Evolutionary conservation across 768 basidiomycete genomes (phyloP).

Genomic region (Naganishia antarctica): DNA sequence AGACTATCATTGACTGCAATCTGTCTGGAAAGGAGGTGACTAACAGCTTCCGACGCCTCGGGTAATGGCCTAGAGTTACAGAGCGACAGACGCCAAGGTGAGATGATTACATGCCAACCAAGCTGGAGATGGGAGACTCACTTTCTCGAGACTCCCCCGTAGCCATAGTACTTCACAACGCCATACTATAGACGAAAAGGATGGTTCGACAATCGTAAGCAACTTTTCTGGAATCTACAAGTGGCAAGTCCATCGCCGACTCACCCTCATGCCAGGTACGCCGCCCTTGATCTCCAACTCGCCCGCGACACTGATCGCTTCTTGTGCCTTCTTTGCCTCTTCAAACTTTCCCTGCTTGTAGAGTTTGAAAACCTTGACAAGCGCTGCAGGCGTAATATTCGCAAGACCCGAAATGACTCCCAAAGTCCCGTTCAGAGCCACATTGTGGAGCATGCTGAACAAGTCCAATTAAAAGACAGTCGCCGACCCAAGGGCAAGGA

Average conservation of each 20-base stretch:
- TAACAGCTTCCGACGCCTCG: conserved; percentile 26
- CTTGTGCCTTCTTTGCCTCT: conserved; percentile 31
- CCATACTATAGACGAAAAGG: conserved; percentile 21
- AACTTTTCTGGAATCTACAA: too few species aligned
- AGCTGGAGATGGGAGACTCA: conserved; percentile 28
- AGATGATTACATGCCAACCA: too few species aligned
- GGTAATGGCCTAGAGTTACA: conserved; percentile 31
- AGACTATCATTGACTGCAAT: too few species aligned
- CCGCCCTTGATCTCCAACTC: conserved; percentile 31
- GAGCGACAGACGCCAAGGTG: neutral
- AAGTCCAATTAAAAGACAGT: neutral
- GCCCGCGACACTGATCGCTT: conserved; percentile 30
- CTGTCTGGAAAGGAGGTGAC: neutral
- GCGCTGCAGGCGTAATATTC: conserved; percentile 34
- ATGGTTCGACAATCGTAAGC: too few species aligned
- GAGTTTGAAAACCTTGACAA: conserved; percentile 30
- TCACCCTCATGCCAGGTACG: conserved; percentile 35
- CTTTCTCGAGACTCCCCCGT: conserved; percentile 26
- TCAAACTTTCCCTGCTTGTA: conserved; percentile 28
- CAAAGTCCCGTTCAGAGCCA: conserved; percentile 18
- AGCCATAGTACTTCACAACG: conserved; percentile 33
- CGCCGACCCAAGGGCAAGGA: too few species aligned
- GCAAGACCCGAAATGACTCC: conserved; percentile 37
- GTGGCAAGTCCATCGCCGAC: neutral
- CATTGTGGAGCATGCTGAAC: conserved; percentile 26